Evolutionary conservation across 352 stramenopile species (phyloP), one percentile per base, ranked within the genome.

Genomic region (Phytophthora megakarya): DNA sequence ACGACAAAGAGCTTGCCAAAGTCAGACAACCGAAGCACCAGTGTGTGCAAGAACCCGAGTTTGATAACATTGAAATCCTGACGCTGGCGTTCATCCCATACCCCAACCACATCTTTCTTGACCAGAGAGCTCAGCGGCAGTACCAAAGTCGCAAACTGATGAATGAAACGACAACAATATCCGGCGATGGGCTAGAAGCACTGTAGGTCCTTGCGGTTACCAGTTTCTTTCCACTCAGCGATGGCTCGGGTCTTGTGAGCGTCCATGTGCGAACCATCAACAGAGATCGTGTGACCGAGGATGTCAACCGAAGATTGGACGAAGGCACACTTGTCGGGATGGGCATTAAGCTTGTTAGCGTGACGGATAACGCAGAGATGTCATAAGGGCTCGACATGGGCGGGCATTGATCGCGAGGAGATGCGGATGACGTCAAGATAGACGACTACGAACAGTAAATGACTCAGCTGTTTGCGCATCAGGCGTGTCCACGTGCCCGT

Each of bases 1-100:
- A 77, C 64, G 21, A 82, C 59, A 15, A 82, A 77, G 10, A 9
- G 37, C 46, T 23, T 61, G n/a, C 62, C 53, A 32, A 75, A 67
- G 52, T 75, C 67, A 19, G 54, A 53, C 12, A 76, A 46, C 18
- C 47, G 35, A 15, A 81, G 63, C 8, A 81, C 61, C 2, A 65
- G 54, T 3, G 69, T 53, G 25, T 72, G 49, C 30, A 75, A 59
- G 19, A 78, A 47, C 1, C 60, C 56, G 9, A 69, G 28, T 25
- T 72, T 75, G 32, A 78, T 45, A 3, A 10, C 16, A 35, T 50
- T 63, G 47, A 64, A 56, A 1, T 11, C 55, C 32, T 43, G 35
- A 13, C 23, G 44, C 13, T 62, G 30, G 2, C 9, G 8, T 1
- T 52, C 30, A 3, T 28, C 4, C 52, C 52, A 52, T 0, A 25